Conservation (phyloP, 495 filamentous ascomycete genomes). For the Darksidea phi region DNA sequence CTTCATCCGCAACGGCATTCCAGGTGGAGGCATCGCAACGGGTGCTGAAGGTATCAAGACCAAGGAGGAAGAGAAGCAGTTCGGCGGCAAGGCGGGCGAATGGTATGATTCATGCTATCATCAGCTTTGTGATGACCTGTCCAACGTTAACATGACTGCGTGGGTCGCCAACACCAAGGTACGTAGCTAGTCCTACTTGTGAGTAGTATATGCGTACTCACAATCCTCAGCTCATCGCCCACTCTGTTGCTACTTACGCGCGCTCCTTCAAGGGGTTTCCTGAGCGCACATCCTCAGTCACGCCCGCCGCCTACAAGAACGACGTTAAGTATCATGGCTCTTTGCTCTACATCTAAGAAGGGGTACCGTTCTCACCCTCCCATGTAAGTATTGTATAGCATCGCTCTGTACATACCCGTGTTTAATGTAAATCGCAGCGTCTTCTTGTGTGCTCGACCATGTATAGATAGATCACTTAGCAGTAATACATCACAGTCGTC, state of each 20-base stretch:
- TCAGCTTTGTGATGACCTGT: slow-evolving; percentile 55
- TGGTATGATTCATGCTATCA: slow-evolving; percentile 68
- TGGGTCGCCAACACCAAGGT: slow-evolving; percentile 61
- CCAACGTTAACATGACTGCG: slow-evolving; percentile 60
- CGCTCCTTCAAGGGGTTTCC: slow-evolving; percentile 53
- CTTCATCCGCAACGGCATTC: slow-evolving; percentile 63
- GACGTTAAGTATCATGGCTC: slow-evolving; percentile 26
- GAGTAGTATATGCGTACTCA: background rate
- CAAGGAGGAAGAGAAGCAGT: slow-evolving; percentile 54
- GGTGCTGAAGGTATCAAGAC: slow-evolving; percentile 70
- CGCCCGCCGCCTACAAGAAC: background rate
- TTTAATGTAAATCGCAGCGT: background rate
- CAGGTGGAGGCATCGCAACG: slow-evolving; percentile 66
- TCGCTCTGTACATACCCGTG: background rate
- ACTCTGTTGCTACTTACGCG: slow-evolving; percentile 65
- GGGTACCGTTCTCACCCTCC: background rate
- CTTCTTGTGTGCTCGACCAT: background rate
- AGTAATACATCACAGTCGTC: background rate
- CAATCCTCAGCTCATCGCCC: slow-evolving; percentile 50
- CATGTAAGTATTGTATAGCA: background rate
- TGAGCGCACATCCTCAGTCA: slow-evolving; percentile 1
- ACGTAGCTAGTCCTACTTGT: background rate
- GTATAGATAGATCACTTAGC: slow-evolving; percentile 11
- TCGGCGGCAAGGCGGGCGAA: slow-evolving; percentile 61
- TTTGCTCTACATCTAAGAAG: slow-evolving; percentile 17